phyloP scores from a whole-genome alignment of 495 filamentous ascomycete genomes.

The Neohortaea acidophila region DNA sequence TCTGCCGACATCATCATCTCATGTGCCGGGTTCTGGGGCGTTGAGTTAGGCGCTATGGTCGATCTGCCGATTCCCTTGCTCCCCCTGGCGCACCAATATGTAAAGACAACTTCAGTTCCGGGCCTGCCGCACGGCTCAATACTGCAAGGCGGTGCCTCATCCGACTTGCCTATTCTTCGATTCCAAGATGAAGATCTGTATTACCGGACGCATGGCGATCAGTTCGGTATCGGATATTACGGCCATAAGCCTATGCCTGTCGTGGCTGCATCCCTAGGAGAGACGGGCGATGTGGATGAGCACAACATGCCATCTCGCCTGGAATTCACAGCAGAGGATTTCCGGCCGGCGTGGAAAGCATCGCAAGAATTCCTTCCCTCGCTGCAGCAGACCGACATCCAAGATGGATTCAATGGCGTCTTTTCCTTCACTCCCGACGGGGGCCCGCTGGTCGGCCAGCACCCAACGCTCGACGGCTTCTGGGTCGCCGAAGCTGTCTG shows the following conservation, averaged over 20 bases:
- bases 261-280: slow-evolving; percentile 29
- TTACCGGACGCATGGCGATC: slow-evolving; percentile 38
- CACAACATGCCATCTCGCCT: slow-evolving; percentile 38
- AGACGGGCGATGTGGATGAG: slow-evolving; percentile 33
- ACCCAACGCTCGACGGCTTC: slow-evolving; percentile 35
- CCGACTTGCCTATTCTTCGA: slow-evolving; percentile 33
- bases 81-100: slow-evolving; percentile 38
- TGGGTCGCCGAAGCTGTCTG: slow-evolving; percentile 41
- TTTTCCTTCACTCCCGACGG: slow-evolving; percentile 42
- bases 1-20: slow-evolving; percentile 35
- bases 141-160: too few species aligned
- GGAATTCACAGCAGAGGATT: slow-evolving; percentile 35
- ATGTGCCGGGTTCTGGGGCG: slow-evolving; percentile 41
- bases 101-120: slow-evolving; percentile 32
- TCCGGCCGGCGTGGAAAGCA: slow-evolving; percentile 35
- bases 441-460: slow-evolving; percentile 34
- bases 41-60: slow-evolving; percentile 37
- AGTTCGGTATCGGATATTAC: slow-evolving; percentile 40
- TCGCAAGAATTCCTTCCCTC: slow-evolving; percentile 31
- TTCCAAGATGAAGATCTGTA: slow-evolving; percentile 40
- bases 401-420: slow-evolving; percentile 38
- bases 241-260: slow-evolving; percentile 39
- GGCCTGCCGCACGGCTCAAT: slow-evolving; percentile 29
- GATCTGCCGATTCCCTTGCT: slow-evolving; percentile 35
- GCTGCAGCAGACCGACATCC: slow-evolving; percentile 29